Percentiles rank a stretch among this genome's conserved stretches.
These are phyloP conservation scores for Phytopythium delawarense DNA, from an alignment of 352 stramenopile species.

Conservation along the genomic window DNA sequence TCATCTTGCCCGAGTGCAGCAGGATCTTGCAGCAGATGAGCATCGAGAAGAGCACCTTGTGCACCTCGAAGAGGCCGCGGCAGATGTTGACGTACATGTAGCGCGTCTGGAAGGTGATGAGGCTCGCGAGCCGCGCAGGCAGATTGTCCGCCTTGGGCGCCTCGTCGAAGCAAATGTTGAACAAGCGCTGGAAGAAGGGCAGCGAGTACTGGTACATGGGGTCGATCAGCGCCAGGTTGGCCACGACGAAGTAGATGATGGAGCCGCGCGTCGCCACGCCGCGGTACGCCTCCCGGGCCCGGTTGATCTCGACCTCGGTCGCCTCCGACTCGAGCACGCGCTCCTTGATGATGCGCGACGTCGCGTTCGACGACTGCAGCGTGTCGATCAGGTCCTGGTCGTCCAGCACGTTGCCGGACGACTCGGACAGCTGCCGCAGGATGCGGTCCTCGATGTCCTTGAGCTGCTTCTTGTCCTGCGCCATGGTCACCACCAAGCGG, in stretches of 20 bases:
- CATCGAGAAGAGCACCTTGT: slow-evolving; percentile 93
- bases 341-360: slow-evolving; percentile 85
- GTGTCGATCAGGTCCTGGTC: slow-evolving; percentile 90
- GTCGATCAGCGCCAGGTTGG: slow-evolving; percentile 89
- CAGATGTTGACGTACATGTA: slow-evolving; percentile 95
- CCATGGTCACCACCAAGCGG: slow-evolving; percentile 90
- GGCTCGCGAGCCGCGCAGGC: slow-evolving; percentile 53
- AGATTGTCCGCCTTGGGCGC: slow-evolving; percentile 54
- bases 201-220: slow-evolving; percentile 97
- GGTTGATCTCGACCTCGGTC: slow-evolving; percentile 90
- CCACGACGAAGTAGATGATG: slow-evolving; percentile 95
- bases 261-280: slow-evolving; percentile 88
- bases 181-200: slow-evolving; percentile 90
- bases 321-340: slow-evolving; percentile 88
- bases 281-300: slow-evolving; percentile 87
- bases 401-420: slow-evolving; percentile 90
- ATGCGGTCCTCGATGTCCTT: slow-evolving; percentile 93
- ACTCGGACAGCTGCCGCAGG: slow-evolving; percentile 89
- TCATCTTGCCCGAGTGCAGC: slow-evolving; percentile 71
- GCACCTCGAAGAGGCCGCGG: slow-evolving; percentile 90
- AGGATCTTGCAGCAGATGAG: slow-evolving; percentile 95
- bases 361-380: slow-evolving; percentile 83
- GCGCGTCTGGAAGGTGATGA: slow-evolving; percentile 89
- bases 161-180: slow-evolving; percentile 90
- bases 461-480: slow-evolving; percentile 90